Conservation (phyloP, 1,284 basidiomycete genomes). For the Neonothopanus nambi region DNA sequence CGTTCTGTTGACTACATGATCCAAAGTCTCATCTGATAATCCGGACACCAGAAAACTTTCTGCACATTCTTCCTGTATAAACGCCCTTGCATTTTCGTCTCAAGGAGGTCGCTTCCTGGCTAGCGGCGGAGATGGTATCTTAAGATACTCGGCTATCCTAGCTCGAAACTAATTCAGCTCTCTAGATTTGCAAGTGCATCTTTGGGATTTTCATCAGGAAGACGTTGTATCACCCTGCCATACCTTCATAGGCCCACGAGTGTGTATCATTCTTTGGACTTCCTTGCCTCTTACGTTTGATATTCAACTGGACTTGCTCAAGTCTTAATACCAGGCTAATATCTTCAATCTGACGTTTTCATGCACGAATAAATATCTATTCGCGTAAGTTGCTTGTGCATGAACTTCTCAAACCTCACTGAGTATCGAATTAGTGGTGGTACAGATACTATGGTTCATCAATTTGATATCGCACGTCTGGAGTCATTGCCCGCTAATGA, state of each 20-base stretch:
- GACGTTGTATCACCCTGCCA: conserved; percentile 47
- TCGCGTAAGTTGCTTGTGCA: conserved; percentile 45
- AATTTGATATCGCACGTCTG: conserved; percentile 50
- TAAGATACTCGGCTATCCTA: conserved; percentile 1
- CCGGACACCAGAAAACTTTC: conserved; percentile 47
- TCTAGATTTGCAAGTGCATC: conserved; percentile 57
- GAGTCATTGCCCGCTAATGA: conserved; percentile 5
- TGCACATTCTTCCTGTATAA: conserved; percentile 71
- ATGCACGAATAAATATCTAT: conserved; percentile 57
- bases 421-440: conserved; percentile 50
- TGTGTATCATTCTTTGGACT: conserved; percentile 27
- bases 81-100: conserved; percentile 64
- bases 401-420: not conserved
- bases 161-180: conserved; percentile 1
- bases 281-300: conserved; percentile 10
- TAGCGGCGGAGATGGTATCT: conserved; percentile 74
- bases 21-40: not conserved
- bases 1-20: not conserved
- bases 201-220: conserved; percentile 75
- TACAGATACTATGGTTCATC: conserved; percentile 54
- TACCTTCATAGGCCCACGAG: conserved; percentile 51
- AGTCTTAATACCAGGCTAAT: conserved; percentile 55
- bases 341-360: conserved; percentile 72
- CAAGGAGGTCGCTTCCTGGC: conserved; percentile 68
- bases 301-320: conserved; percentile 59